Evolutionary conservation across 1,284 basidiomycete species (phyloP), one percentile per base, ranked within the genome.

Genomic region (Violaceomyces palustris): DNA sequence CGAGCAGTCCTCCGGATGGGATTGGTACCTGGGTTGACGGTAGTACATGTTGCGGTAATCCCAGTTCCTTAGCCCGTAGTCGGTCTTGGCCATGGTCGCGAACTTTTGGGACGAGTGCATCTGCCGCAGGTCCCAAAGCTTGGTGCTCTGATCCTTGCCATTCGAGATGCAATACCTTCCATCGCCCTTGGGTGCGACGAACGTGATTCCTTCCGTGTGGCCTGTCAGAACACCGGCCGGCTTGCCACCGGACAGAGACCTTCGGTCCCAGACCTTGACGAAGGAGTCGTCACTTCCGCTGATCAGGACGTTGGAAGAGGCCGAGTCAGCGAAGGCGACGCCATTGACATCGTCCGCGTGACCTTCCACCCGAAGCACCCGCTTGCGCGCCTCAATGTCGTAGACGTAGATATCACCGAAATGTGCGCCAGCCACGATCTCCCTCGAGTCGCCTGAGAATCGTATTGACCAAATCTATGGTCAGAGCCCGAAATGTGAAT

Each of bases 91-190:
- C 41, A 83, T 79, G 15, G 42, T 67, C 64, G 39, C 87, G 57
- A 84, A 86, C 25, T 90, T 84, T 9, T 77, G 71, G 61, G 81
- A 84, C 42, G 78, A 82, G 29, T 83, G 80, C 92, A 98, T 94
- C 76, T 85, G 90, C 29, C 93, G 84, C 38, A 98, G 76, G 75
- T 98, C 93, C 87, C 93, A 98, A 23, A 98, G 76, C 21, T 90
- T 83, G 42, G 89, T 78, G 1, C 87, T 83, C 71, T 97, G 93
- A 71, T 98, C 94, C 74, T 98, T 98, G 36, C 90, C 90, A 69
- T 98, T 98, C n/a, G 87, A 92, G 27, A 97, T 84, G 42, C 94
- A 79, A 73, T 98, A 97, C 45, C 93, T 82, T 6, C 92, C 93
- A 67, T 98, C 94, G 10, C 89, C 76, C 42, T 76, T 76, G 3